Evolutionary conservation across 164 flowering plant species (phyloP).

Genomic region (Pachysandra terminalis): DNA sequence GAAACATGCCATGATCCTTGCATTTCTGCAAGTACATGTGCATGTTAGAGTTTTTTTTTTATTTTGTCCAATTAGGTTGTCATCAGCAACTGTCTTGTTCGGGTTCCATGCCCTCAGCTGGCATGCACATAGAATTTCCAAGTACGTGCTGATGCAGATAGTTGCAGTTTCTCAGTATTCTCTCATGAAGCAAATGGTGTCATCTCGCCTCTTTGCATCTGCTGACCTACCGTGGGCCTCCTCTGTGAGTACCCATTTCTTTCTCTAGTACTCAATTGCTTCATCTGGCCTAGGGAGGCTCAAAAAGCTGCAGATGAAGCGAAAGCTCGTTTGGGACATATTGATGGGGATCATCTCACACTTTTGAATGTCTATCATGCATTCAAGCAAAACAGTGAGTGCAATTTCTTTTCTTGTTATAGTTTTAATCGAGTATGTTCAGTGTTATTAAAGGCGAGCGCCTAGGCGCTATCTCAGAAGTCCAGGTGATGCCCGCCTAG

Average conservation of each 20-base stretch:
- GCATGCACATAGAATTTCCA: slow-evolving; percentile 72
- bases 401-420: background rate
- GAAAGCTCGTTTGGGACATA: slow-evolving; percentile 92
- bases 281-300: slow-evolving; percentile 99
- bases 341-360: slow-evolving; percentile 96
- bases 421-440: no score
- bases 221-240: slow-evolving; percentile 99
- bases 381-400: slow-evolving; percentile 91
- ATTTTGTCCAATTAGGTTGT: slow-evolving; percentile 55
- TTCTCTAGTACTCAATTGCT: slow-evolving; percentile 99
- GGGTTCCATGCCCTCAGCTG: slow-evolving; percentile 72
- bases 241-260: slow-evolving; percentile 86
- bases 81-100: slow-evolving; percentile 93
- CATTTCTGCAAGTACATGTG: slow-evolving; percentile 24
- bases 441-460: no score
- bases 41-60: slow-evolving; percentile 24
- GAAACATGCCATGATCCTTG: background rate
- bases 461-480: no score
- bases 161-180: slow-evolving; percentile 99
- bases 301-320: slow-evolving; percentile 99
- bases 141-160: slow-evolving; percentile 96
- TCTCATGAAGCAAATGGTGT: slow-evolving; percentile 95
- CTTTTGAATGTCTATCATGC: slow-evolving; percentile 96
- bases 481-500: no score
- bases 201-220: slow-evolving; percentile 97